These are phyloP conservation scores for Wickerhamomyces xylosicus DNA, from an alignment of 805 yeast species.

Conservation along the genomic window DNA sequence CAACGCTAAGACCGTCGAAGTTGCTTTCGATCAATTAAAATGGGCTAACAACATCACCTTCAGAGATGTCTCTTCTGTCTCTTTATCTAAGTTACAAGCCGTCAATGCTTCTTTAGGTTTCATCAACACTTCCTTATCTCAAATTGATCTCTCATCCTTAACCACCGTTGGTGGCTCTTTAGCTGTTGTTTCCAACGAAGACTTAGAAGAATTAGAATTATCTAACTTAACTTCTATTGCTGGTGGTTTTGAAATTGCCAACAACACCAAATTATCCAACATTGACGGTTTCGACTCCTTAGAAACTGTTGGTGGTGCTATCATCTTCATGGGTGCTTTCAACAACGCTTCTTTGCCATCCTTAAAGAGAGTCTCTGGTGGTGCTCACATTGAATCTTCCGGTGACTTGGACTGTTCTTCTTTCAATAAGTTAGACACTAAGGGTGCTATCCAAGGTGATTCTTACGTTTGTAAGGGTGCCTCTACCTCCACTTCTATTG, in stretches of 20 bases:
- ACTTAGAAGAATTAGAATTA: conserved; percentile 61
- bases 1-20: conserved; percentile 73
- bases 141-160: conserved; percentile 45
- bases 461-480: conserved; percentile 67
- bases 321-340: conserved; percentile 71
- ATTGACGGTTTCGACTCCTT: conserved; percentile 70
- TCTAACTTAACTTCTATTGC: conserved; percentile 62
- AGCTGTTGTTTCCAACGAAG: conserved; percentile 61
- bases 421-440: conserved; percentile 60
- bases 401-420: conserved; percentile 76
- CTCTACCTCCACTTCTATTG: conserved; percentile 35
- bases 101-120: conserved; percentile 81
- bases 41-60: conserved; percentile 87
- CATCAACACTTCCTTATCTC: conserved; percentile 57
- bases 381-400: conserved; percentile 69
- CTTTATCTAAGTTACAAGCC: conserved; percentile 53
- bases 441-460: conserved; percentile 89
- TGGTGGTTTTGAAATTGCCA: conserved; percentile 88
- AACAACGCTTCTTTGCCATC: conserved; percentile 66
- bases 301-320: conserved; percentile 79
- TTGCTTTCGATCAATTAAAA: conserved; percentile 54
- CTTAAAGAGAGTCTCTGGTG: conserved; percentile 81
- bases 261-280: conserved; percentile 63
- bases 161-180: conserved; percentile 70
- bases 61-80: conserved; percentile 68